These are phyloP conservation scores for Canavalia gladiata DNA, from an alignment of 306 rosid genomes.

Conservation along the genomic window DNA sequence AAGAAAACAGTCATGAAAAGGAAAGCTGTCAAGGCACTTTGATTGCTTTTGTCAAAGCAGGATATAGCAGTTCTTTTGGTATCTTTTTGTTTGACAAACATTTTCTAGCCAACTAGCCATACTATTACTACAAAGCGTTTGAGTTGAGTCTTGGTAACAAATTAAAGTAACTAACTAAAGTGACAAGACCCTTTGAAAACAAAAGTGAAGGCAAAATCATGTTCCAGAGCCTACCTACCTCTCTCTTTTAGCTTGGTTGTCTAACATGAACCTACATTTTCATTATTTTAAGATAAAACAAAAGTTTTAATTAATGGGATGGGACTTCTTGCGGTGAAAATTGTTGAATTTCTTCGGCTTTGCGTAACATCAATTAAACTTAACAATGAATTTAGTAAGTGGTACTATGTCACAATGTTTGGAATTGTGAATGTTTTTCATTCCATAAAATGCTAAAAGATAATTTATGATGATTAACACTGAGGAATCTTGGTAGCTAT, in stretches of 20 bases:
- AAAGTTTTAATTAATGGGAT: conserved; percentile 8
- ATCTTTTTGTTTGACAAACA: conserved; percentile 49
- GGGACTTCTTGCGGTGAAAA: conserved; percentile 18
- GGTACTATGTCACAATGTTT: conserved; percentile 8
- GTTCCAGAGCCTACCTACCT: conserved; percentile 31
- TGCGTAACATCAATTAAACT: conserved; percentile 15
- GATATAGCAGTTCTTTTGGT: conserved; percentile 44
- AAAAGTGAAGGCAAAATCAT: conserved; percentile 57
- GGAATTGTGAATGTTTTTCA: conserved; percentile 26
- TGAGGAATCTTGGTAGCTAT: conserved; percentile 29
- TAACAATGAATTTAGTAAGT: conserved; percentile 41
- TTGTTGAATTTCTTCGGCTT: background rate
- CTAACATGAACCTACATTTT: conserved; percentile 15
- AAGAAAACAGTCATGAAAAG: conserved; percentile 50
- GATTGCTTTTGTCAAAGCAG: conserved; percentile 59
- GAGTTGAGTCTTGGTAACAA: conserved; percentile 45
- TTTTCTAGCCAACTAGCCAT: conserved; percentile 51
- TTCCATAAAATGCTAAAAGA: conserved; percentile 42
- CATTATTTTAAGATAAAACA: conserved; percentile 9
- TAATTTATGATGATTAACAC: conserved; percentile 42
- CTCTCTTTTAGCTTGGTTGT: conserved; percentile 6
- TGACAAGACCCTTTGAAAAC: conserved; percentile 49
- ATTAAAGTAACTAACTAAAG: conserved; percentile 50
- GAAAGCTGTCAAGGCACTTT: conserved; percentile 62
- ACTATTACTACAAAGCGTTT: conserved; percentile 34